Base-by-base conservation (phyloP, 495 filamentous ascomycete species). In the Lophiotrema nucula region DNA sequence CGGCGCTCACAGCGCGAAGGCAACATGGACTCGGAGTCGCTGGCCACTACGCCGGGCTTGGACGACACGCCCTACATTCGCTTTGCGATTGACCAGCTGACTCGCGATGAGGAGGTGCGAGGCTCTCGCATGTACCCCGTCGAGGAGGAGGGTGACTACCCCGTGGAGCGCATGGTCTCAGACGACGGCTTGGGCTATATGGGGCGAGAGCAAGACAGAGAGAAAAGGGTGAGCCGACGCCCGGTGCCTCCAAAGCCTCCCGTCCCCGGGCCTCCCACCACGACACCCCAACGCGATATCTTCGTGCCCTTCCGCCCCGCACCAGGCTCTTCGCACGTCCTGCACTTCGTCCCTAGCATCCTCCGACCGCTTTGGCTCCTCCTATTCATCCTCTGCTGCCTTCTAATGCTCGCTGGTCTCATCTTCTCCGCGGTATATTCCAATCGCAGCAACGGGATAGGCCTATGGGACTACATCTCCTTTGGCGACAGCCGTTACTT, bases 401-500 rank as follows among this genome's bases (percentile, higher is more conserved):
- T 89, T 22, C 72, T 87, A 12, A 90, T 93, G 84, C 79, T 89
- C 26, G 81, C 78, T 0, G 86, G 77, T 4, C 75, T 95, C 16
- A 75, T 85, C 8, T 86, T 91, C 67, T 86, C 80, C 68, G 90
- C 88, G 50, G 74, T 89, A 21, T 92, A 80, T 72, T 90, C 89
- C 13, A 57, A 60, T 3, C 72, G 76, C 42, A 53, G 53, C 21
- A 65, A 72, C 4, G 79, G 86, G 50, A 61, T 76, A 8, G 89
- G 91, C 0, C 67, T 96, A 4, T 82, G 81, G 70, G 64, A 74
- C 10, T 96, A 90, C 70, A 70, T 70, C 19, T 77, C 77, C 23
- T 83, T 86, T 43, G 83, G 85, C 46, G 85, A 83, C 22, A 73
- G 75, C 8, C 80, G 83, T n/a, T 96, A 95, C 67, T 96, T 96